Evolutionary conservation across 164 flowering plant species (phyloP).

Genomic region (Litsea cubeba): DNA sequence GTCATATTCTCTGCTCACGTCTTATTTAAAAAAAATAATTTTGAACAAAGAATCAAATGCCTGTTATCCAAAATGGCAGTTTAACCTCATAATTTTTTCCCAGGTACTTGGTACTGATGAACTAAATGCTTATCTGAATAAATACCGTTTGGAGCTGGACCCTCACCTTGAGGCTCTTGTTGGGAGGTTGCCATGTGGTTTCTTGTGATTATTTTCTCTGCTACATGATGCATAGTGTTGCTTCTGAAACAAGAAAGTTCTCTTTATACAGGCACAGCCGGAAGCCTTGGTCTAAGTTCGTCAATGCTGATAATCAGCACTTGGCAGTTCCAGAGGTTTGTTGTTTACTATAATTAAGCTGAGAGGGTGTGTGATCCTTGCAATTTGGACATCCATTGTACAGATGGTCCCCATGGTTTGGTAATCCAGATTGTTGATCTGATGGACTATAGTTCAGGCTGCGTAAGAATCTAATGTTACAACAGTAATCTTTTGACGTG

Average conservation of each 20-base stretch:
- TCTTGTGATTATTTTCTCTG: neutral
- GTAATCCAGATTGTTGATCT: neutral
- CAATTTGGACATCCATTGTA: neutral
- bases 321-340: slow-evolving; percentile 90
- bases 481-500: neutral
- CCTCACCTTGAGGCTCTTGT: slow-evolving; percentile 89
- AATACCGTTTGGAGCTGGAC: slow-evolving; percentile 81
- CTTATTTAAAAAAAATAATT: too few species aligned
- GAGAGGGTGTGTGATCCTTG: neutral
- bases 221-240: neutral
- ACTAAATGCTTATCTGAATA: slow-evolving; percentile 67
- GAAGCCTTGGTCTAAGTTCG: slow-evolving; percentile 86
- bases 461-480: too few species aligned
- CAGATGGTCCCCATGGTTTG: neutral
- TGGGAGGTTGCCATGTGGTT: slow-evolving; percentile 54
- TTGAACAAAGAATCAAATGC: too few species aligned
- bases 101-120: slow-evolving; percentile 97
- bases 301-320: slow-evolving; percentile 80
- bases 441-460: neutral
- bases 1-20: too few species aligned
- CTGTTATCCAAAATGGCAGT: too few species aligned
- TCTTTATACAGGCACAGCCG: slow-evolving; percentile 62
- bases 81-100: neutral
- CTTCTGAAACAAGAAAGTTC: neutral
- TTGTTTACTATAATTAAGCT: neutral